Percentiles rank a stretch among this genome's conserved stretches.
phyloP scores from a whole-genome alignment of 352 stramenopile species.

The Blastocystis sp. region DNA sequence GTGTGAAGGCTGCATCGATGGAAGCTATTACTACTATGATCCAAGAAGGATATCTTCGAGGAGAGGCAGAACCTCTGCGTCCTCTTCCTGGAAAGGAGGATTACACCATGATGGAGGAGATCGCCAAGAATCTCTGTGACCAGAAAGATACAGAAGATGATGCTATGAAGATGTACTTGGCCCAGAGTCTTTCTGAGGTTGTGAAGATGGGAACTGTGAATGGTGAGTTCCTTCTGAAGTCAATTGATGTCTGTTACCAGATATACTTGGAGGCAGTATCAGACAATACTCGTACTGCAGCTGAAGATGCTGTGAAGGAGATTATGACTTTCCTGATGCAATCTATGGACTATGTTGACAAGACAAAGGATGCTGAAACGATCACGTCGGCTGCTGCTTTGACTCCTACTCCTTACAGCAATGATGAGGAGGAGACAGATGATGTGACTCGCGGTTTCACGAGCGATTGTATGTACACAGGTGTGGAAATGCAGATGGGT shows the following conservation, averaged over 20 bases:
- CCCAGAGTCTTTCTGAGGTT: constrained; percentile 38
- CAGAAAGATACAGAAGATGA: constrained; percentile 65
- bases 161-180: constrained; percentile 24
- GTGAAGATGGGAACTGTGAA: constrained; percentile 64
- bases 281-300: background rate
- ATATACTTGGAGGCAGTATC: constrained; percentile 51
- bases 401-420: background rate
- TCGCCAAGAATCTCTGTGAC: constrained; percentile 34
- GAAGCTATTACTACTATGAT: constrained; percentile 55
- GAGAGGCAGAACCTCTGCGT: constrained; percentile 43
- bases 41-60: constrained; percentile 55
- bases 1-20: constrained; percentile 57
- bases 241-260: constrained; percentile 64
- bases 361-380: constrained; percentile 60
- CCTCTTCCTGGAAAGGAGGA: constrained; percentile 6
- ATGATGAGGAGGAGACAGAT: constrained; percentile 15
- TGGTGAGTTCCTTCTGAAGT: constrained; percentile 57
- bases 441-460: constrained; percentile 16
- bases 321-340: constrained; percentile 65
- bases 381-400: background rate
- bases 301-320: constrained; percentile 46
- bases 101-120: constrained; percentile 66
- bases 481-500: constrained; percentile 64
- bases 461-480: constrained; percentile 60
- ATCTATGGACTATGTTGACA: constrained; percentile 65